Base-by-base conservation (phyloP, 352 stramenopile species). In the Phytophthora sp. region DNA sequence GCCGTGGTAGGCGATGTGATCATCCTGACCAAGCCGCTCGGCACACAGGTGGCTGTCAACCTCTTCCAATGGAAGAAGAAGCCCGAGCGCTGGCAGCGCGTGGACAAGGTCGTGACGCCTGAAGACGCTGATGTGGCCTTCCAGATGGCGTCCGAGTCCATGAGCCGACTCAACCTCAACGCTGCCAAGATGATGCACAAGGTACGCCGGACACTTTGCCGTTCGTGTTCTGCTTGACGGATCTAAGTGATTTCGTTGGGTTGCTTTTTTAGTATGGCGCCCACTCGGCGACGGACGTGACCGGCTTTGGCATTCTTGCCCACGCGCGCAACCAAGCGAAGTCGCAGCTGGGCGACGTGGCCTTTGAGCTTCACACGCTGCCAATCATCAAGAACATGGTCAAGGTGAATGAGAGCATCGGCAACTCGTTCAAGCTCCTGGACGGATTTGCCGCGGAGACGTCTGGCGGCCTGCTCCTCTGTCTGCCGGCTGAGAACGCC, bases 251-350 rank as follows among this genome's bases (percentile, higher is more conserved):
- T 24, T 54, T 39, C 12, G 9, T 34, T 35, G 34, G 51, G 2
- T 41, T 56, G 18, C 6, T 45, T 54, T 9, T 28, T 21, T 54
- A 98, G 77, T 88, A 98, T 50, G 74, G 84, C 20, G 94, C 95
- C 5, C 83, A 96, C 70, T 97, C 92, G 26, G 92, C 87, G n/a
- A 99, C 96, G 18, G 96, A 98, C 72, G 94, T 98, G 32, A 99
- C 96, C 54, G 96, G 96, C 56, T 99, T 99, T 79, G 96, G 96
- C 18, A 88, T 98, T 32, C 72, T 98, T 17, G 94, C 93, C 30
- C 96, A 99, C 76, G 90, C 94, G 21, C 76, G 80, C 34, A 98
- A 98, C 76, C 84, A 98, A 53, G 89, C 94, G 54, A 91, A 98
- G 67, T 97, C 96, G 53, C 95, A 98, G 78, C 73, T 74, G 9